Evolutionary conservation across 495 filamentous ascomycete species (phyloP), one percentile per base, ranked within the genome.

Genomic region (Trichoderma gamsii): DNA sequence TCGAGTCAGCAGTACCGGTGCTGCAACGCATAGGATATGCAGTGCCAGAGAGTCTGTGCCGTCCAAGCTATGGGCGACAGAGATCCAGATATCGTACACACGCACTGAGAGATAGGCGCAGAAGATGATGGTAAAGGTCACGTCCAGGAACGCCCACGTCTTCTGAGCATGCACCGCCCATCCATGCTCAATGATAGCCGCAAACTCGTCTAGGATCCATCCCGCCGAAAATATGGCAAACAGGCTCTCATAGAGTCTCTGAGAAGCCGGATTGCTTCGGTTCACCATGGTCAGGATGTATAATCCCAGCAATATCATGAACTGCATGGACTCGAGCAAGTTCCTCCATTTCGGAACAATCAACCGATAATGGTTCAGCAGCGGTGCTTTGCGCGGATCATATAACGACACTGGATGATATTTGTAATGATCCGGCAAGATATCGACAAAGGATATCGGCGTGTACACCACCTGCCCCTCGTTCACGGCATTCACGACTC

Each of bases 141-240:
- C 75, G 70, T 89, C 87, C n/a, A 89, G 79, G 70, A 89, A 89
- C 0, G 85, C 84, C 87, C 87, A 89, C 21, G 89, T 79, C 72
- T 89, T 88, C 73, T 89, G 85, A 0, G 86, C 87, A 72, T 88
- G 86, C 7, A 89, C 87, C 66, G 84, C 79, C 87, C 87, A 89
- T 13, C 87, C 87, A 65, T 89, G 87, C 72, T 89, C 87, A n/a
- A 87, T 74, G 21, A 89, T 83, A 29, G 85, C 83, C 15, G 86
- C 87, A 71, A 86, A 82, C 68, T 87, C 84, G 65, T 89, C 87
- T 6, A 89, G 75, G 0, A 85, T 79, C 87, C 87, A 88, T 16
- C 87, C 87, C 1, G 78, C 72, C 18, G 83, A 79, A 65, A 86
- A 89, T 9, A 88, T 73, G 67, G 75, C 78, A 74, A 89, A 89